Evolutionary conservation across 2,329 filamentous ascomycete species (phyloP).

Genomic region (Diplodia seriata): DNA sequence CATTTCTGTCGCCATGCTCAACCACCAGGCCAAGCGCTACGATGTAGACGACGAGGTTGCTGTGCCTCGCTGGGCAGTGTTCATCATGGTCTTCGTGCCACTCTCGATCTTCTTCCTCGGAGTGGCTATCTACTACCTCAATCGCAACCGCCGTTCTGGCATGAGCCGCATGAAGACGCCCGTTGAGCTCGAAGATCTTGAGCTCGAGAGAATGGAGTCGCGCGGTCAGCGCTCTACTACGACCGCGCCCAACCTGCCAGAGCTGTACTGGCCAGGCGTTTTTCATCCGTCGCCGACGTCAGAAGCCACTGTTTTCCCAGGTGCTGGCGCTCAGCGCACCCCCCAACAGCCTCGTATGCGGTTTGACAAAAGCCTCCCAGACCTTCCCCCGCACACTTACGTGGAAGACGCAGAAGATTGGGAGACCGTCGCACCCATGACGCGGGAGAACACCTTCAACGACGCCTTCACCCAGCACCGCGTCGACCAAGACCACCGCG

Average conservation of each 20-base stretch:
- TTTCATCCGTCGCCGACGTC: neutral
- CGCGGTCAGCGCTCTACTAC: neutral
- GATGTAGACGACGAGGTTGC: neutral
- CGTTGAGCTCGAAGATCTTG: conserved; percentile 5
- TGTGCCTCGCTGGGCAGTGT: neutral
- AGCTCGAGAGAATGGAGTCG: neutral
- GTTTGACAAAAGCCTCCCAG: conserved; percentile 7
- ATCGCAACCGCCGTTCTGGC: neutral
- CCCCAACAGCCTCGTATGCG: neutral
- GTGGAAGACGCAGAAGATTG: neutral
- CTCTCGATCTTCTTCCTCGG: conserved; percentile 1
- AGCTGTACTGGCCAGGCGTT: conserved; percentile 15
- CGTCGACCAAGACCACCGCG: conserved; percentile 47
- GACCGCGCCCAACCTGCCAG: neutral
- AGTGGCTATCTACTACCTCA: conserved; percentile 14
- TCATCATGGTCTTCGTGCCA: conserved; percentile 9
- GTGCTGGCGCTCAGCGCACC: neutral
- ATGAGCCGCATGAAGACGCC: neutral
- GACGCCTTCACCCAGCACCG: conserved; percentile 46
- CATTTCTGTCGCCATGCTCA: conserved; percentile 1
- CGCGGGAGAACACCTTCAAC: conserved; percentile 35
- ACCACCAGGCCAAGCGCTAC: conserved; percentile 9
- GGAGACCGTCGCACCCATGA: neutral
- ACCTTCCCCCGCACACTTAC: neutral
- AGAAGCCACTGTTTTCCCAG: neutral